Evolutionary conservation across 257 asterid species (phyloP), one percentile per base, ranked within the genome.

Genomic region (Craterostigma plantagineum): DNA sequence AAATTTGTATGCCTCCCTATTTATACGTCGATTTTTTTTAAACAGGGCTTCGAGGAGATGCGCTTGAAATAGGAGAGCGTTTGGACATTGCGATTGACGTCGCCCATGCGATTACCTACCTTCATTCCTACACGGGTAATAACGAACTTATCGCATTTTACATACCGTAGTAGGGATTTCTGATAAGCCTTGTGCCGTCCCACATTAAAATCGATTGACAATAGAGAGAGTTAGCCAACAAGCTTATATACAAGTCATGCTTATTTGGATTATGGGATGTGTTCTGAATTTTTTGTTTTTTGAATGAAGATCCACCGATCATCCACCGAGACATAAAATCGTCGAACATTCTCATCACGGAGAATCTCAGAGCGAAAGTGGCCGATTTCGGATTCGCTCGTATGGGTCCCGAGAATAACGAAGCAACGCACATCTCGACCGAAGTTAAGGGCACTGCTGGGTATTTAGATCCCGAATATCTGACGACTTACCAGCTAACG

Each of bases 361-460:
- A 73, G 35, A 77, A 67, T 30, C 61, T 71, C n/a, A 56, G 64
- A 33, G 85, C 86, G 33, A 77, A 77, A 56, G 93, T 77, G 48
- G 68, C 86, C 3, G 91, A 77, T 56, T 80, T 81, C 45, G 86
- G 93, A 45, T 72, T 75, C 54, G 92, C 92, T 9, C 68, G 83
- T 36, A 11, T 63, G 43, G 79, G 42, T 46, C 46, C 47, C 35
- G 82, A 69, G 39, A 79, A 79, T 37, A 48, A 72, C 2, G 38
- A 15, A 1, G 73, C 68, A 9, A 71, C 86, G 47, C 82, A 75
- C 58, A 60, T 75, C 17, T 71, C 79, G 9, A 75, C 92, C 5
- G 73, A 72, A 37, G 60, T 77, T 16, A 81, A 77, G 65, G 93
- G 93, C 55, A 77, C 91, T 1, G 71, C 81, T 10, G 91, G 93